Evolutionary conservation across 139 green algal species (phyloP), one percentile per base, ranked within the genome.

Genomic region (Bryopsis sp.): DNA sequence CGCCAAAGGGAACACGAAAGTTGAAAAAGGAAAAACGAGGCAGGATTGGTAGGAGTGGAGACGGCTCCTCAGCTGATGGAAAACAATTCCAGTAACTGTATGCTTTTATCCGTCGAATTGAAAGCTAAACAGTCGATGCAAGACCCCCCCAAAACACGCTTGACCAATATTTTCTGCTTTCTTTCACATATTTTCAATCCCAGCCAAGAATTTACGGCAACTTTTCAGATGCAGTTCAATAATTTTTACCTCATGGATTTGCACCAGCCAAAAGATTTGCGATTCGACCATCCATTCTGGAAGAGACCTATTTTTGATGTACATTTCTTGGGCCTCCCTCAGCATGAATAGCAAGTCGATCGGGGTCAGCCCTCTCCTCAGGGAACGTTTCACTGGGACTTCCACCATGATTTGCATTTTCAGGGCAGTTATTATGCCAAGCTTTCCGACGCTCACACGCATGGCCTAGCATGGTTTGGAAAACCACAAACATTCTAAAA

Each of bases 401-500:
- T 84, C 78, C 0, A n/a, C 60, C 8, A 84, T 60, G 29, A 79
- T 78, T 33, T 65, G 65, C 46, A 88, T 46, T 61, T 80, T 77
- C 46, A 86, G 39, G 32, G 71, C 58, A 0, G 66, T 81, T 19
- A 88, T 72, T 47, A 88, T 57, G n/a, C 78, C 82, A 32, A 88
- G 72, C 59, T 75, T 71, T 39, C 81, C 81, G 7, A 87, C 69
- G 4, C 39, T 77, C 19, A 86, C 67, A 0, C 75, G 69, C n/a
- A 75, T 28, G 0, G 80, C 80, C 78, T 83, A 68, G 28, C 57
- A 61, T 24, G 15, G 22, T 19, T n/a, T n/a, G n/a, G n/a, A n/a
- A n/a, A n/a, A n/a, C n/a, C n/a, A n/a, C n/a, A n/a, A n/a, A n/a
- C n/a, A n/a, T n/a, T n/a, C n/a, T n/a, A n/a, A n/a, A n/a, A n/a